Percentiles rank a stretch among this genome's conserved stretches.
These are phyloP conservation scores for Fusarium sp. DNA, from an alignment of 2,329 filamentous ascomycete species.

Conservation along the genomic window DNA sequence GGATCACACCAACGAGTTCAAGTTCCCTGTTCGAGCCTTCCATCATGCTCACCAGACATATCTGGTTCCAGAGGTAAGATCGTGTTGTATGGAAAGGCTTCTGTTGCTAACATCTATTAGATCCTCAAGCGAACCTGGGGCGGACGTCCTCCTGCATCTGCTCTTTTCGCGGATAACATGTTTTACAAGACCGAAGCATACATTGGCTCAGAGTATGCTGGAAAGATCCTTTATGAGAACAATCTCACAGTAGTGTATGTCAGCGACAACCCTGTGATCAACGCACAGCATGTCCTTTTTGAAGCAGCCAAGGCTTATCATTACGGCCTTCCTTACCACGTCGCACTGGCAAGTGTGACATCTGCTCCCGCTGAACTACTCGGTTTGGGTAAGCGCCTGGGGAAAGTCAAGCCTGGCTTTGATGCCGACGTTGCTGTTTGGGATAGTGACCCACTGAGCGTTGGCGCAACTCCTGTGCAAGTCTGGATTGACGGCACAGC, in stretches of 20 bases:
- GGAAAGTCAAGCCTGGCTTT: conserved; percentile 69
- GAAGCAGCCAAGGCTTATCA: conserved; percentile 69
- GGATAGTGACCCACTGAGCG: conserved; percentile 69
- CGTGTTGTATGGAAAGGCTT: not conserved
- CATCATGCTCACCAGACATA: conserved; percentile 76
- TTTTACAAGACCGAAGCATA: conserved; percentile 76
- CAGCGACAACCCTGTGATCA: conserved; percentile 75
- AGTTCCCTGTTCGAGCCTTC: conserved; percentile 72
- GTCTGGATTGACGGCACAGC: conserved; percentile 71
- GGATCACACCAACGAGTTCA: conserved; percentile 76
- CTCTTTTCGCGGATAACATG: conserved; percentile 77
- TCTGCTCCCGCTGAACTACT: conserved; percentile 66
- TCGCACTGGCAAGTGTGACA: conserved; percentile 66
- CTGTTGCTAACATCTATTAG: conserved; percentile 37
- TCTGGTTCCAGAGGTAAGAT: conserved; percentile 67
- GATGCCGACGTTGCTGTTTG: conserved; percentile 70
- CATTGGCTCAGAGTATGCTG: conserved; percentile 70
- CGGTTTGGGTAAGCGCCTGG: conserved; percentile 65
- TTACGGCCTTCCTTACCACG: conserved; percentile 69
- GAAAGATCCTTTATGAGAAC: conserved; percentile 71
- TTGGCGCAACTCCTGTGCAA: conserved; percentile 67
- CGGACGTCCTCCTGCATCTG: conserved; percentile 62
- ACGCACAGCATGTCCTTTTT: conserved; percentile 74
- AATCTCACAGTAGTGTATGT: conserved; percentile 74
- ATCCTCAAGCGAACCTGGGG: conserved; percentile 67